Evolutionary conservation across 495 filamentous ascomycete genomes (phyloP).

Genomic region (Daldinia childiae): DNA sequence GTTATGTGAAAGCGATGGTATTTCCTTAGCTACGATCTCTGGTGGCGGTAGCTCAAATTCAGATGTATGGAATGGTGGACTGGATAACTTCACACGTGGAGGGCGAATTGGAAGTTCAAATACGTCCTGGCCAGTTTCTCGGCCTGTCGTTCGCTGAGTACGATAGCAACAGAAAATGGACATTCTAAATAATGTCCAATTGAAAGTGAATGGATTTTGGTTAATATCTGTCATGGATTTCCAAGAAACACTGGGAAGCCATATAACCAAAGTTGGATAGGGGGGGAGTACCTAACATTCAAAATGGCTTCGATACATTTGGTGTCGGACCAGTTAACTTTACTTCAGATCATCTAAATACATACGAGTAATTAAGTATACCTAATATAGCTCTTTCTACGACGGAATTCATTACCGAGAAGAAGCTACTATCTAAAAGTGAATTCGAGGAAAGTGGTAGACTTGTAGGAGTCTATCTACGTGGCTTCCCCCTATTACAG

Average conservation of each 20-base stretch:
- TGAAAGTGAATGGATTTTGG: constrained; percentile 15
- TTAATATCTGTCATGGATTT: constrained; percentile 29
- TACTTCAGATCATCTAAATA: not conserved
- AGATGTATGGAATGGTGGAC: constrained; percentile 31
- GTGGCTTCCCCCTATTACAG: not conserved
- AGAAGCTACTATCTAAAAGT: not conserved
- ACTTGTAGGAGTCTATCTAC: not conserved
- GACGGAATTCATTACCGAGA: not conserved
- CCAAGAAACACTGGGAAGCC: constrained; percentile 25
- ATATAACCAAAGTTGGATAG: constrained; percentile 16
- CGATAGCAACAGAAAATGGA: constrained; percentile 54
- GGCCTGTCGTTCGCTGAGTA: constrained; percentile 32
- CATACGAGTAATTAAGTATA: not conserved
- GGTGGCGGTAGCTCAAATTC: constrained; percentile 31
- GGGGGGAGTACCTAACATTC: not conserved
- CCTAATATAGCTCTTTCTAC: constrained; percentile 1
- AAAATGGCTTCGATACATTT: constrained; percentile 22
- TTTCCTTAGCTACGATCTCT: constrained; percentile 21
- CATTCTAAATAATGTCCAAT: constrained; percentile 43
- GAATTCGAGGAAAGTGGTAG: not conserved
- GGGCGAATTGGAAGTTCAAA: constrained; percentile 42
- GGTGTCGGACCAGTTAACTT: constrained; percentile 25
- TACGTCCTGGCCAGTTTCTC: constrained; percentile 27
- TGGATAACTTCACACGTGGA: constrained; percentile 39
- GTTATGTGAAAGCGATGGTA: constrained; percentile 29